A percentile compares a stretch with the other conserved stretches of the same genome.
These are phyloP conservation scores for Aspergillus bertholletiae DNA, from an alignment of 495 filamentous ascomycete species.

Conservation along the genomic window DNA sequence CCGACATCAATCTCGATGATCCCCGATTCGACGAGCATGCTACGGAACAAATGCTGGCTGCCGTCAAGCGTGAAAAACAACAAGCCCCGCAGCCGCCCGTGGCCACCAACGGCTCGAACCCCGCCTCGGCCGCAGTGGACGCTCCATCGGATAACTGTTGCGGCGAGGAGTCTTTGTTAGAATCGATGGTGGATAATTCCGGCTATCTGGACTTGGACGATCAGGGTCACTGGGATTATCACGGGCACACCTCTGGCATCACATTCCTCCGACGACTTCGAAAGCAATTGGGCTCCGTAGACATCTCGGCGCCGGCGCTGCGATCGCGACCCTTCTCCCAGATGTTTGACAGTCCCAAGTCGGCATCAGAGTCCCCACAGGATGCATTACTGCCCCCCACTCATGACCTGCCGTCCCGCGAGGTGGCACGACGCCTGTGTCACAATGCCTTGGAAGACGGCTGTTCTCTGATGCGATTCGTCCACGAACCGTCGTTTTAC, in stretches of 20 bases:
- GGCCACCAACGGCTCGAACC: conserved; percentile 6
- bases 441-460: conserved; percentile 79
- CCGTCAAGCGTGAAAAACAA: conserved; percentile 25
- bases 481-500: conserved; percentile 87
- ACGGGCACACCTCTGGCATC: conserved; percentile 87
- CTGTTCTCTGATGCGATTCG: conserved; percentile 75
- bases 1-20: conserved; percentile 81
- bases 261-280: conserved; percentile 82
- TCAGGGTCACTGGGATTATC: conserved; percentile 88
- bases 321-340: conserved; percentile 36
- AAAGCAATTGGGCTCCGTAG: conserved; percentile 68
- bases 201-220: conserved; percentile 91
- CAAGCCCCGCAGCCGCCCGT: conserved; percentile 11
- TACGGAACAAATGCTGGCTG: conserved; percentile 42
- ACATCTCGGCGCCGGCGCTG: conserved; percentile 49
- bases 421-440: conserved; percentile 65
- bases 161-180: conserved; percentile 70
- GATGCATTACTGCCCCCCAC: conserved; percentile 50
- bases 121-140: conserved; percentile 15
- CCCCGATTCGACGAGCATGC: conserved; percentile 71
- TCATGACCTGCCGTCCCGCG: conserved; percentile 67
- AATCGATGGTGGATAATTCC: conserved; percentile 92
- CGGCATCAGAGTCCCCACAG: conserved; percentile 58
- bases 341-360: conserved; percentile 70
- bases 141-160: conserved; percentile 17